Percentiles rank a stretch among this genome's conserved stretches.
These are phyloP conservation scores for Candida patagonica DNA, from an alignment of 805 yeast species.

Conservation along the genomic window DNA sequence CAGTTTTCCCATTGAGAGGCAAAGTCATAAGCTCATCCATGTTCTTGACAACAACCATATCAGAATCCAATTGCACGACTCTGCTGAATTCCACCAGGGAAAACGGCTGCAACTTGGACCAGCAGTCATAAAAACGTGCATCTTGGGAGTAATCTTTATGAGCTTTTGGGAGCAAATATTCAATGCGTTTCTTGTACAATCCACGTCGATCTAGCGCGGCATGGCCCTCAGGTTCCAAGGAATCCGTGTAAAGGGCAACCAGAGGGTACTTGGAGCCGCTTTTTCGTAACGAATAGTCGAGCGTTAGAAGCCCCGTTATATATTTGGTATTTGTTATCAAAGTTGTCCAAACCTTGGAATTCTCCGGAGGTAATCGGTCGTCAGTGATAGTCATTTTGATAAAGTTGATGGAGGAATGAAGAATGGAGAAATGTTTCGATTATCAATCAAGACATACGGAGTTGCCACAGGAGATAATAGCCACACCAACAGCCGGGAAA, in stretches of 20 bases:
- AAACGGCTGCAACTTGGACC: slow-evolving; percentile 54
- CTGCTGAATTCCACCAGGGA: slow-evolving; percentile 41
- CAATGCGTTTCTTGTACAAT: slow-evolving; percentile 35
- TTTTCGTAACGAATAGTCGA: slow-evolving; percentile 38
- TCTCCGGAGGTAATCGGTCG: slow-evolving; percentile 8
- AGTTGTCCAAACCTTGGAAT: slow-evolving; percentile 43
- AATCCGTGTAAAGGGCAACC: slow-evolving; percentile 44
- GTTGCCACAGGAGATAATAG: no score
- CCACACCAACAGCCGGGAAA: no score
- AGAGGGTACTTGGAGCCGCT: slow-evolving; percentile 41
- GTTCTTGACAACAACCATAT: slow-evolving; percentile 47
- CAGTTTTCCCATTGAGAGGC: slow-evolving; percentile 27
- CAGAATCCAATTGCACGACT: slow-evolving; percentile 48
- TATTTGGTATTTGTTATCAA: slow-evolving; percentile 45
- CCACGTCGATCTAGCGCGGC: slow-evolving; percentile 31
- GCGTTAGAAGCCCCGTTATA: slow-evolving; percentile 42
- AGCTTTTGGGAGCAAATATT: slow-evolving; percentile 35
- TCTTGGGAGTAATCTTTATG: slow-evolving; percentile 41
- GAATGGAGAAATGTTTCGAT: no score
- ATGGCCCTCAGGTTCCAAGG: slow-evolving; percentile 36
- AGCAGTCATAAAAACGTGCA: slow-evolving; percentile 48
- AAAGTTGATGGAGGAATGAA: background rate
- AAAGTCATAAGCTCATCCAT: slow-evolving; percentile 53
- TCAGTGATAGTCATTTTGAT: slow-evolving; percentile 1
- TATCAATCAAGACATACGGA: no score